Conservation (phyloP, 768 basidiomycete genomes). For the Trametes villosa region DNA sequence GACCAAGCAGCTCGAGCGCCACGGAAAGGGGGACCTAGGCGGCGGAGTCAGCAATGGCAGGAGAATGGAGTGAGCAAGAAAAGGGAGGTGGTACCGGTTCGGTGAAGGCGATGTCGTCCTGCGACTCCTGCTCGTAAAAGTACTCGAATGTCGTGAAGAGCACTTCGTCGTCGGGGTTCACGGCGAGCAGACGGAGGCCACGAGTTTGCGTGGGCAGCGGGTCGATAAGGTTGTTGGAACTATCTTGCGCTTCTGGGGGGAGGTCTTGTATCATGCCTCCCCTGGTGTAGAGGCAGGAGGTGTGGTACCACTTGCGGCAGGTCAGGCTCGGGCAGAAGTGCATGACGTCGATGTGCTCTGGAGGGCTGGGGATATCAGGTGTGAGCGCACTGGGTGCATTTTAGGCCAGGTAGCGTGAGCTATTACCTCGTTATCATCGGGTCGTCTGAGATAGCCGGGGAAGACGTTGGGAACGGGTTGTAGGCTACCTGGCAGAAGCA, state of each 20-base stretch:
- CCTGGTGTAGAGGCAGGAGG: constrained; percentile 9
- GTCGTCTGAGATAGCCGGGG: not conserved
- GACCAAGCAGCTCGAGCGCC: constrained; percentile 8
- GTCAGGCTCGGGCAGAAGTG: constrained; percentile 26
- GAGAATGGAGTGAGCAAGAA: not conserved
- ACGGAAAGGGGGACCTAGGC: not conserved
- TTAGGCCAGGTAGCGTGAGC: not conserved
- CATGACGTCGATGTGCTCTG: constrained; percentile 9
- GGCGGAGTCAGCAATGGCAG: not conserved
- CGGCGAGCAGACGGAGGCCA: constrained; percentile 24
- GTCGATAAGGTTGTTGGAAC: not conserved
- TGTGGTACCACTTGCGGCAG: constrained; percentile 28
- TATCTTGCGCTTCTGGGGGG: not conserved
- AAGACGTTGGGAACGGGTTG: constrained; percentile 16
- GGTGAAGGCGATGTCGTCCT: not conserved
- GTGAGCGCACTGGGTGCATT: not conserved
- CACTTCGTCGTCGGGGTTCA: constrained; percentile 20
- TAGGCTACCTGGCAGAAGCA: constrained; percentile 16
- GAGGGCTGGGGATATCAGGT: not conserved
- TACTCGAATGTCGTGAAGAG: constrained; percentile 11
- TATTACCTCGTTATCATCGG: not conserved
- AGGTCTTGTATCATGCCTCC: not conserved
- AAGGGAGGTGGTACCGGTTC: not conserved
- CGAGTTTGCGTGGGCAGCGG: constrained; percentile 3
- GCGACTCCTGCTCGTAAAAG: constrained; percentile 15